Evolutionary conservation across 352 stramenopile genomes (phyloP).

Genomic region (Plasmopara muralis): DNA sequence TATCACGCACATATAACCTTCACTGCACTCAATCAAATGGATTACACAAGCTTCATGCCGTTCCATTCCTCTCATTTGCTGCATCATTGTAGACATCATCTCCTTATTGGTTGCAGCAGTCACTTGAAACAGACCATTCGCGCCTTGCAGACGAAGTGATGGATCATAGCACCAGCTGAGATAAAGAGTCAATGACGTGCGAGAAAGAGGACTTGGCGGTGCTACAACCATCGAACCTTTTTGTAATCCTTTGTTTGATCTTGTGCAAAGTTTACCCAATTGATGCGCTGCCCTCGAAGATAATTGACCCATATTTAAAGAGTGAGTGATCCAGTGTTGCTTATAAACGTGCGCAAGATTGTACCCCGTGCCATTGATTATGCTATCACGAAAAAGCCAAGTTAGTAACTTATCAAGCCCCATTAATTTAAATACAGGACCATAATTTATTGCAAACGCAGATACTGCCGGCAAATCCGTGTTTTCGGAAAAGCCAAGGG

Average conservation of each 20-base stretch:
- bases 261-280: constrained; percentile 3
- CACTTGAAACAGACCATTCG: constrained; percentile 5
- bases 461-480: neutral
- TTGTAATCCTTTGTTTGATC: constrained; percentile 16
- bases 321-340: constrained; percentile 19
- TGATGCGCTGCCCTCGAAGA: neutral
- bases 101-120: too few species aligned
- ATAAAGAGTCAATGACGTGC: constrained; percentile 9
- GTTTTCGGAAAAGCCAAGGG: constrained; percentile 7
- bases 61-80: too few species aligned
- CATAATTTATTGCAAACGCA: neutral
- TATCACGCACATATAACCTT: too few species aligned
- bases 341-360: constrained; percentile 8
- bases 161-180: constrained; percentile 25
- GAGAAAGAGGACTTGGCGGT: constrained; percentile 12
- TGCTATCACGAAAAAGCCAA: constrained; percentile 12
- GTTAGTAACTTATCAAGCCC: constrained; percentile 16
- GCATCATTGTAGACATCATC: too few species aligned
- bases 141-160: constrained; percentile 9
- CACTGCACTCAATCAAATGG: too few species aligned
- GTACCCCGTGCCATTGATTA: constrained; percentile 15
- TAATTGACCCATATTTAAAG: constrained; percentile 6
- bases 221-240: constrained; percentile 10
- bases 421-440: constrained; percentile 3
- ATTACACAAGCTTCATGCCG: too few species aligned